Evolutionary conservation across 108 stramenopile species (phyloP).

Genomic region (Skeletonema grethae): DNA sequence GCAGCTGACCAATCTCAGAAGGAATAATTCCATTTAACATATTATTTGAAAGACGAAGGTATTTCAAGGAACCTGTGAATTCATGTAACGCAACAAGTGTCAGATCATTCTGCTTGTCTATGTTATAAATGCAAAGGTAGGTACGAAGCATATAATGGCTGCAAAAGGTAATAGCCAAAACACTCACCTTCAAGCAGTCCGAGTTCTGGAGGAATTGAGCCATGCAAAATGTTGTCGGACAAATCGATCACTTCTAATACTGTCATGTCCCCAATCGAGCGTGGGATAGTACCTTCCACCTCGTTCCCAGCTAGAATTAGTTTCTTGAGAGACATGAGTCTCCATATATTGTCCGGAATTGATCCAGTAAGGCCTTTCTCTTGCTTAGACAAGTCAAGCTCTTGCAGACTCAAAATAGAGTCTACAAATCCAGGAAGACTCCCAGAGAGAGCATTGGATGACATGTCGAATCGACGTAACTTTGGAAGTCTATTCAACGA

Average conservation of each 20-base stretch:
- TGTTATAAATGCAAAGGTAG: too few relatives aligned
- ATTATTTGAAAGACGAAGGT: not conserved
- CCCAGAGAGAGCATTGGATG: constrained; percentile 14
- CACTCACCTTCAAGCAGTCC: too few relatives aligned
- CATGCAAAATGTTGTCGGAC: too few relatives aligned
- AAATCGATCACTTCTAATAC: too few relatives aligned
- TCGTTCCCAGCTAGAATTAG: not conserved
- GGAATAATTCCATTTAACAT: not conserved
- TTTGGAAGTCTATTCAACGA: not conserved
- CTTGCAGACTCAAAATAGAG: not conserved
- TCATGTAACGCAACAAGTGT: not conserved
- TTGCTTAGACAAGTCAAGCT: constrained; percentile 9
- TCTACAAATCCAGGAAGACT: constrained; percentile 17
- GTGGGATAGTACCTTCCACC: too few relatives aligned
- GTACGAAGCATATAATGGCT: too few relatives aligned
- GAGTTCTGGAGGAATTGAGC: too few relatives aligned
- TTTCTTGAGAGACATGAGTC: not conserved
- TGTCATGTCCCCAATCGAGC: too few relatives aligned
- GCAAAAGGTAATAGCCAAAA: too few relatives aligned
- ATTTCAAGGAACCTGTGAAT: constrained; percentile 8
- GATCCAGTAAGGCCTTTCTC: constrained; percentile 12
- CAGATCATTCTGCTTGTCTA: too few relatives aligned
- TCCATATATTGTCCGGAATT: constrained; percentile 11
- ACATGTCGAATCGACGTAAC: constrained; percentile 2
- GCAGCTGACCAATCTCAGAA: not conserved